phyloP scores from a whole-genome alignment of 495 filamentous ascomycete genomes.

The Penicillium crystallinum region DNA sequence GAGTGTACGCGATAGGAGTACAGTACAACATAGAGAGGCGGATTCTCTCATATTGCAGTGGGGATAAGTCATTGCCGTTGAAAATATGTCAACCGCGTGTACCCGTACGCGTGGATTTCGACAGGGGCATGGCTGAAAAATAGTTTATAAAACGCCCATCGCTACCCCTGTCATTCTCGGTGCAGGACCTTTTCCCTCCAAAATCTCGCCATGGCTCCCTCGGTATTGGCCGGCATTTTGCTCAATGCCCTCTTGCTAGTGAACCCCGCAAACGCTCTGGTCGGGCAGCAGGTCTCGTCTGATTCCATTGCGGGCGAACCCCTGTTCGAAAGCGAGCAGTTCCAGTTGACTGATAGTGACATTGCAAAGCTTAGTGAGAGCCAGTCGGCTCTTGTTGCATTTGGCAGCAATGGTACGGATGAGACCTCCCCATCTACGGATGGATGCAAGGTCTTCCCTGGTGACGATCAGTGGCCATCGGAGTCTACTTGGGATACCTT shows the following conservation, averaged over 20 bases:
- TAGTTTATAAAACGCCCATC: conserved; percentile 7
- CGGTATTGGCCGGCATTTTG: conserved; percentile 3
- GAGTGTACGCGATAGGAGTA: not conserved
- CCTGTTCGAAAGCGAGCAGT: conserved; percentile 35
- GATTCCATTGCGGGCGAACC: conserved; percentile 18
- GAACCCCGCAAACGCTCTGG: conserved; percentile 7
- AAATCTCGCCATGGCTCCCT: conserved; percentile 12
- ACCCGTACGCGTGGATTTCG: not conserved
- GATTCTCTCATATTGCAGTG: not conserved
- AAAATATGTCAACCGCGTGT: not conserved
- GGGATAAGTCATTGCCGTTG: not conserved
- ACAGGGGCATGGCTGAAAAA: not conserved
- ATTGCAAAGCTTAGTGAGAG: conserved; percentile 28
- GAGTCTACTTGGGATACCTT: conserved; percentile 37
- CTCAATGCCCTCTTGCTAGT: conserved; percentile 10
- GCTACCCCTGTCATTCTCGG: conserved; percentile 1
- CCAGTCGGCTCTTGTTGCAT: conserved; percentile 16
- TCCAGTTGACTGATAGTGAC: conserved; percentile 38
- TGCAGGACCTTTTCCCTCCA: not conserved
- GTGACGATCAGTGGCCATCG: conserved; percentile 42
- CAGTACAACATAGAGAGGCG: not conserved
- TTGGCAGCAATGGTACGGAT: conserved; percentile 13
- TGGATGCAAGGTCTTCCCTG: conserved; percentile 49
- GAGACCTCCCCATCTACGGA: not conserved
- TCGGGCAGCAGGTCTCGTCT: conserved; percentile 8